These are phyloP conservation scores for Puccinia novopanici DNA, from an alignment of 1,284 basidiomycete species.

Conservation along the genomic window DNA sequence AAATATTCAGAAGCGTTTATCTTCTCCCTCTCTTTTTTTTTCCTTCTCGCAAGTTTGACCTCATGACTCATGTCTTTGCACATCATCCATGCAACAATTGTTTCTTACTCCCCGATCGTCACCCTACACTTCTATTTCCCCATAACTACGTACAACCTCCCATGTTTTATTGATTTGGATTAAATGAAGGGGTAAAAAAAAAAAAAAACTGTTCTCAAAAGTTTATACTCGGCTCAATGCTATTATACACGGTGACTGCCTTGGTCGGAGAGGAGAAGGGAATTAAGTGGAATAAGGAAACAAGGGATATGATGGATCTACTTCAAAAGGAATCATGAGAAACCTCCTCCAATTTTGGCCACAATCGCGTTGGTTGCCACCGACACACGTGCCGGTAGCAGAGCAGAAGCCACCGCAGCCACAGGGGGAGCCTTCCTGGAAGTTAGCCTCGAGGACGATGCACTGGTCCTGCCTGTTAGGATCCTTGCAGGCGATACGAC, in stretches of 20 bases:
- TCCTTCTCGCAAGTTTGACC: too few species aligned
- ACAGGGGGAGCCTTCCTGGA: constrained; percentile 57
- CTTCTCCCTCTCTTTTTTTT: too few species aligned
- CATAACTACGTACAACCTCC: too few species aligned
- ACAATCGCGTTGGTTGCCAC: constrained; percentile 54
- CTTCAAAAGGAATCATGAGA: background rate
- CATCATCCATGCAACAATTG: too few species aligned
- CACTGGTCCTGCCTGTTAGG: constrained; percentile 55
- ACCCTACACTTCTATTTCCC: too few species aligned
- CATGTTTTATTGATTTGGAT: too few species aligned
- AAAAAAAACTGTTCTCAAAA: too few species aligned
- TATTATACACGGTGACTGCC: background rate
- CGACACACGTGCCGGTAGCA: constrained; percentile 55
- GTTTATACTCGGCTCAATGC: too few species aligned
- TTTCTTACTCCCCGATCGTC: too few species aligned
- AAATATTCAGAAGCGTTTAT: too few species aligned
- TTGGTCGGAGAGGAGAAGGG: background rate
- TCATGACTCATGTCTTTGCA: too few species aligned
- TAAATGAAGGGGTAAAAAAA: too few species aligned
- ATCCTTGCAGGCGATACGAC: constrained; percentile 56
- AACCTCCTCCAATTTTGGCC: constrained; percentile 23
- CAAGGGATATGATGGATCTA: background rate
- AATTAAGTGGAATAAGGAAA: background rate
- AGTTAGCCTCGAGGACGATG: constrained; percentile 55
- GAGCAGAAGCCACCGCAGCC: constrained; percentile 57